Percentiles rank a stretch among this genome's conserved stretches.
These are phyloP conservation scores for Fomitopsis serialis DNA, from an alignment of 768 basidiomycete genomes.

Conservation along the genomic window DNA sequence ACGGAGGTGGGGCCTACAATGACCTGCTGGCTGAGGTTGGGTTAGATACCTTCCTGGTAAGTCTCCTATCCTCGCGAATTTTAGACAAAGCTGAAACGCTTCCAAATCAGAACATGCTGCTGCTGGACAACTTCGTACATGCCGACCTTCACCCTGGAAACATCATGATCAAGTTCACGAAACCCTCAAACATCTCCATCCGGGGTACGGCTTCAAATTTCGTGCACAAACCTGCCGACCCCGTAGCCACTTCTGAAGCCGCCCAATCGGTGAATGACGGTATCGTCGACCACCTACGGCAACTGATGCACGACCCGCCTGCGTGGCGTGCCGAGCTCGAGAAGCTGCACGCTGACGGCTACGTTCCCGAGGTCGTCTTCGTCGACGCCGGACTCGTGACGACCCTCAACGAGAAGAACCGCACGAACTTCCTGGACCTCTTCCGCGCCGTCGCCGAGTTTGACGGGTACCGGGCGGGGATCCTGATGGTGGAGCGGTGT, in stretches of 20 bases:
- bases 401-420: slow-evolving; percentile 74
- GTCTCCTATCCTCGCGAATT: slow-evolving; percentile 21
- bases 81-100: not conserved
- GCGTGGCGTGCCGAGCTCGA: slow-evolving; percentile 72
- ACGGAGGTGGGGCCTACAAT: slow-evolving; percentile 91
- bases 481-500: slow-evolving; percentile 95
- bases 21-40: slow-evolving; percentile 87
- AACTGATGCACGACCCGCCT: slow-evolving; percentile 48
- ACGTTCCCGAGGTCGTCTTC: slow-evolving; percentile 91
- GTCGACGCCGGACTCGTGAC: slow-evolving; percentile 96
- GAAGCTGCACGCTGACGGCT: slow-evolving; percentile 60
- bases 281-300: slow-evolving; percentile 67
- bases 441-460: slow-evolving; percentile 96
- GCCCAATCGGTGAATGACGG: slow-evolving; percentile 21
- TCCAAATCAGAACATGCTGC: slow-evolving; percentile 81
- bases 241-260: slow-evolving; percentile 7
- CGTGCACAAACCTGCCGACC: not conserved
- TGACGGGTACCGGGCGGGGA: slow-evolving; percentile 92
- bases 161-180: slow-evolving; percentile 96
- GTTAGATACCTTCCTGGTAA: slow-evolving; percentile 88
- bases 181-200: slow-evolving; percentile 67
- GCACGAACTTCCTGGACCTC: slow-evolving; percentile 92
- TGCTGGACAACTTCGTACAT: slow-evolving; percentile 97
- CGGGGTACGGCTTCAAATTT: slow-evolving; percentile 29
- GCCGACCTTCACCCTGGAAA: slow-evolving; percentile 90